Evolutionary conservation across 1,139 yeast genomes (phyloP), one percentile per base, ranked within the genome.

Genomic region (Debaryomyces nepalensis): DNA sequence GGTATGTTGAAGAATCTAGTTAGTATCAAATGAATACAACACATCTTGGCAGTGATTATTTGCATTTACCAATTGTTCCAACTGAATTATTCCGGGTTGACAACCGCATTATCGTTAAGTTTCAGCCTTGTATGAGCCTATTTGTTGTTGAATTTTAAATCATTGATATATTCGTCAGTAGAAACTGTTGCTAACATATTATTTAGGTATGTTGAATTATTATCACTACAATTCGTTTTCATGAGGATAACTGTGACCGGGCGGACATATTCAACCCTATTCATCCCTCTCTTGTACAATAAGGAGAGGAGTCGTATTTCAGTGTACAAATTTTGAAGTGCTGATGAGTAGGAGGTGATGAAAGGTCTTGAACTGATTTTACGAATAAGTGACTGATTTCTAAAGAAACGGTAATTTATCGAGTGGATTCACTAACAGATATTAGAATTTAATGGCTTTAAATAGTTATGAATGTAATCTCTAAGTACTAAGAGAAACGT

Each of bases 81-180:
- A 82, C 88, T 79, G 88, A 82, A 81, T 78, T 58, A 54, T 63
- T n/a, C 75, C 73, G 73, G 80, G 87, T 81, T 76, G 87, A 82
- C 87, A 82, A 79, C 68, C 62, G 84, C 84, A 77, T 68, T 64
- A 60, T 82, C 87, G 87, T 82, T 82, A 82, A 82, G 88, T 82
- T 82, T 82, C 87, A 82, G 87, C 87, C 87, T 82, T 82, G 87
- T 82, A 82, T 82, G 88, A 82, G 87, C 84, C 63, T 43, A 36
- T 37, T 33, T 24, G 5, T 26, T 33, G 11, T 27, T 6, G n/a
- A 33, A 23, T 10, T n/a, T 27, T 29, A 20, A 14, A 16, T 26
- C 24, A 18, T 26, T 16, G 4, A 4, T 16, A 1, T 10, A n/a
- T 39, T 18, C 5, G 34, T 16, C 18, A 11, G n/a, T 20, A n/a